Evolutionary conservation across 345 rosid species (phyloP).

Genomic region (Carallia pectinifolia): DNA sequence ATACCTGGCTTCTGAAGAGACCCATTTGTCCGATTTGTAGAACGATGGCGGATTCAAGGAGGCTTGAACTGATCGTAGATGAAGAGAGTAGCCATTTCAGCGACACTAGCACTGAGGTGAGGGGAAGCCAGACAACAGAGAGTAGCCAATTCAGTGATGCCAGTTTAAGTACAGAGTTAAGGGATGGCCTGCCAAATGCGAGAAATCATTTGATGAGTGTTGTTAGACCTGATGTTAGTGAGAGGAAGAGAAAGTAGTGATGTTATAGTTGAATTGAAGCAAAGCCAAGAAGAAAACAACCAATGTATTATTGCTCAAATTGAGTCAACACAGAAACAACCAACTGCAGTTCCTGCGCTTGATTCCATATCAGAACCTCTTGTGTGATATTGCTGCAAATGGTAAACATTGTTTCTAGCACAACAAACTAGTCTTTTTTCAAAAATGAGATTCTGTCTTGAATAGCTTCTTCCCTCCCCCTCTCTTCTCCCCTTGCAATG

Average conservation of each 20-base stretch:
- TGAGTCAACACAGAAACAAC: not conserved
- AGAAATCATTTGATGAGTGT: not conserved
- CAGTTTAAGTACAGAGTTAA: not conserved
- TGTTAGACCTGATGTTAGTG: not conserved
- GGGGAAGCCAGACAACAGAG: not conserved
- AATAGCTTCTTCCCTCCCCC: too few relatives aligned
- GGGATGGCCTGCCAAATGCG: not conserved
- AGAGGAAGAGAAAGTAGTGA: not conserved
- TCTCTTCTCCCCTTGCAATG: too few relatives aligned
- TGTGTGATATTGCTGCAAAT: not conserved
- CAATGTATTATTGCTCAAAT: not conserved
- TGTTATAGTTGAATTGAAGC: not conserved
- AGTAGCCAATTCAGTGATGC: constrained; percentile 15
- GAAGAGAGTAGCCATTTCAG: constrained; percentile 24
- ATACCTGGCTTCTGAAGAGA: constrained; percentile 51
- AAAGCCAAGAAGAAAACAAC: not conserved
- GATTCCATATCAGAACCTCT: not conserved
- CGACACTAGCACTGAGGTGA: constrained; percentile 11
- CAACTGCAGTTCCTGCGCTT: not conserved
- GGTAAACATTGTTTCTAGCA: not conserved
- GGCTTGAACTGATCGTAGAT: constrained; percentile 4
- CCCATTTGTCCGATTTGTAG: constrained; percentile 61
- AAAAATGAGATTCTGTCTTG: too few relatives aligned
- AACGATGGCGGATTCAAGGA: constrained; percentile 29
- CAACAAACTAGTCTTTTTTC: too few relatives aligned